Conservation (phyloP, 257 asterid genomes). For the Solanum megistacrolobum region DNA sequence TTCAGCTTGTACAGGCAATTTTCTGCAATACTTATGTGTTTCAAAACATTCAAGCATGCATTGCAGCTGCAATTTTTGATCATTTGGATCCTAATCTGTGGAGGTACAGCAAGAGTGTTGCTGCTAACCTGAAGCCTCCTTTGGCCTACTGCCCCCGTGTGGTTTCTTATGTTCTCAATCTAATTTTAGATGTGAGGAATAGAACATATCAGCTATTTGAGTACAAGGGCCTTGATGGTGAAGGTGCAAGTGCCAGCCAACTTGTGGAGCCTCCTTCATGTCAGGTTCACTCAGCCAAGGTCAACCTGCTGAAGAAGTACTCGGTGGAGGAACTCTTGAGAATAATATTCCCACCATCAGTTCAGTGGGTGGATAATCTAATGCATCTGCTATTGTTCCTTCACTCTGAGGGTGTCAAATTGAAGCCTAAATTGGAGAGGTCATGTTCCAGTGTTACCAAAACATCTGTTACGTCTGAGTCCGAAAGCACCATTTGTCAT, state of each 20-base stretch:
- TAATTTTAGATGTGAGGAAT: conserved; percentile 52
- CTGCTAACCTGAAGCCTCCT: conserved; percentile 49
- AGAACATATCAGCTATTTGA: conserved; percentile 29
- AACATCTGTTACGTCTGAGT: conserved; percentile 59
- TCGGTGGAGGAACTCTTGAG: conserved; percentile 52
- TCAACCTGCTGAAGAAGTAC: conserved; percentile 50
- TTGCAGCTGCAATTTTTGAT: conserved; percentile 55
- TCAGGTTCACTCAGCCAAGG: conserved; percentile 21
- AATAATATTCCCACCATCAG: conserved; percentile 55
- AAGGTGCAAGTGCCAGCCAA: conserved; percentile 10
- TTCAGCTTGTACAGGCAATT: conserved; percentile 53
- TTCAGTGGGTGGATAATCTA: conserved; percentile 74
- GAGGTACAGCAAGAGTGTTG: conserved; percentile 40
- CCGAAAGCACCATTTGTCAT: conserved; percentile 60
- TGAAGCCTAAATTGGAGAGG: conserved; percentile 69
- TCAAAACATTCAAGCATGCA: conserved; percentile 62
- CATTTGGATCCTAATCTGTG: conserved; percentile 49
- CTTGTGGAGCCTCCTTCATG: conserved; percentile 40
- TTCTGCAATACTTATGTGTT: conserved; percentile 42
- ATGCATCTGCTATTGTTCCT: conserved; percentile 58
- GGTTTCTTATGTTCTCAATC: conserved; percentile 58
- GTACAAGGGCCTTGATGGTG: conserved; percentile 23
- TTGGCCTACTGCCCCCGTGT: conserved; percentile 76
- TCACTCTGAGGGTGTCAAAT: conserved; percentile 74
- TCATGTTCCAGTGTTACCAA: conserved; percentile 51